These are phyloP conservation scores for Saxophila tyrrhenica DNA, from an alignment of 495 filamentous ascomycete species.

Conservation along the genomic window DNA sequence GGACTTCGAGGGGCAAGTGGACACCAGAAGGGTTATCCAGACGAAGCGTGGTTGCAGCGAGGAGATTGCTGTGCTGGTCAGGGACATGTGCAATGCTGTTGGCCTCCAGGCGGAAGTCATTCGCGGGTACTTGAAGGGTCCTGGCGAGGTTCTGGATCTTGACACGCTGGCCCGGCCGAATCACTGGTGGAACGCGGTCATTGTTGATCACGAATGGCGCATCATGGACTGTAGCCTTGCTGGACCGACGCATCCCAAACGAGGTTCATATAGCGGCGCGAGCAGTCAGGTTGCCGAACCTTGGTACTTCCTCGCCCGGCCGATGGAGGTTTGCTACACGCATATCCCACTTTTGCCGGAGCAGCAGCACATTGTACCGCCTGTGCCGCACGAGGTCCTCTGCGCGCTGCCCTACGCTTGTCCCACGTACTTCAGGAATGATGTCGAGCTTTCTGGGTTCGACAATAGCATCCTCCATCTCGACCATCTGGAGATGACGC, in stretches of 20 bases:
- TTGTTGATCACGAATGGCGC: slow-evolving; percentile 91
- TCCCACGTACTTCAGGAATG: slow-evolving; percentile 78
- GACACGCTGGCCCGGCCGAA: slow-evolving; percentile 69
- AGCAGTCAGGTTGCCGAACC: slow-evolving; percentile 59
- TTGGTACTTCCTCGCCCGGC: slow-evolving; percentile 85
- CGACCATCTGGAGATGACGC: slow-evolving; percentile 84
- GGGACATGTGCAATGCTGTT: slow-evolving; percentile 88
- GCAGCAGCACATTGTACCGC: slow-evolving; percentile 88
- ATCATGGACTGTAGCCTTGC: slow-evolving; percentile 93
- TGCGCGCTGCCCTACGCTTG: slow-evolving; percentile 74
- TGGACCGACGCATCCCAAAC: slow-evolving; percentile 73
- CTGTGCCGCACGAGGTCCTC: slow-evolving; percentile 70
- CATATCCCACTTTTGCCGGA: slow-evolving; percentile 75
- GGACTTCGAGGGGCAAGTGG: slow-evolving; percentile 69
- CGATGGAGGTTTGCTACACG: slow-evolving; percentile 83
- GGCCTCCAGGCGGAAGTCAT: slow-evolving; percentile 78
- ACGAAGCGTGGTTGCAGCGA: slow-evolving; percentile 75
- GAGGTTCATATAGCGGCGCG: slow-evolving; percentile 62
- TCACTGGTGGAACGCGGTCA: slow-evolving; percentile 96
- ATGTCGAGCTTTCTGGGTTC: slow-evolving; percentile 68
- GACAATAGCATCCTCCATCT: slow-evolving; percentile 78
- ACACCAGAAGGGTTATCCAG: slow-evolving; percentile 72
- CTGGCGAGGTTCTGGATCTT: slow-evolving; percentile 71
- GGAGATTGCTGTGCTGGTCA: slow-evolving; percentile 78
- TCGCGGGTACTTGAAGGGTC: slow-evolving; percentile 77